These are phyloP conservation scores for Venturia aucupariae DNA, from an alignment of 2,329 filamentous ascomycete species.

Conservation along the genomic window DNA sequence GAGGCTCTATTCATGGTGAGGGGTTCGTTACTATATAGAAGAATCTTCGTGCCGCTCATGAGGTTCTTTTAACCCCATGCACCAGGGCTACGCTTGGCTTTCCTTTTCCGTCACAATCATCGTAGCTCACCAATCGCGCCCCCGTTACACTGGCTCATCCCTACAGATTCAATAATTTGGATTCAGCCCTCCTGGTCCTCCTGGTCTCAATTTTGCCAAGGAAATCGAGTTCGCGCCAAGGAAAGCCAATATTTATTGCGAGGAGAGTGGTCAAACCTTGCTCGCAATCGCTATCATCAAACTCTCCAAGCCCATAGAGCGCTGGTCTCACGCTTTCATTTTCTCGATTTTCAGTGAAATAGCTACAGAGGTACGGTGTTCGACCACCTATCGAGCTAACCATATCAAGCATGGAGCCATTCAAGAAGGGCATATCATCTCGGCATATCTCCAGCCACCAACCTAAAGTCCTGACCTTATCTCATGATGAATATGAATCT, in stretches of 20 bases:
- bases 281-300: background rate
- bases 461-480: background rate
- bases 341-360: background rate
- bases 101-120: slow-evolving; percentile 8
- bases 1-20: background rate
- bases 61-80: background rate
- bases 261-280: background rate
- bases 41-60: background rate
- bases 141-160: background rate
- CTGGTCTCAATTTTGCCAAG: background rate
- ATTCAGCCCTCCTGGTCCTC: background rate
- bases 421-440: background rate
- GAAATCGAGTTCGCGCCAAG: background rate
- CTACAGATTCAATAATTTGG: background rate
- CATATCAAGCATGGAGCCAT: background rate
- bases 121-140: background rate
- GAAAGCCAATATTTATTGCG: too few species aligned
- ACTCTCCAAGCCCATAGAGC: background rate
- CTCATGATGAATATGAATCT: background rate
- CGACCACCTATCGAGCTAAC: background rate
- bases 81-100: background rate
- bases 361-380: too few species aligned
- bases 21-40: background rate
- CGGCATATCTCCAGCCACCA: background rate
- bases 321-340: background rate